These are phyloP conservation scores for Aspergillus phoenicis DNA, from an alignment of 2,329 filamentous ascomycete genomes.

Conservation along the genomic window DNA sequence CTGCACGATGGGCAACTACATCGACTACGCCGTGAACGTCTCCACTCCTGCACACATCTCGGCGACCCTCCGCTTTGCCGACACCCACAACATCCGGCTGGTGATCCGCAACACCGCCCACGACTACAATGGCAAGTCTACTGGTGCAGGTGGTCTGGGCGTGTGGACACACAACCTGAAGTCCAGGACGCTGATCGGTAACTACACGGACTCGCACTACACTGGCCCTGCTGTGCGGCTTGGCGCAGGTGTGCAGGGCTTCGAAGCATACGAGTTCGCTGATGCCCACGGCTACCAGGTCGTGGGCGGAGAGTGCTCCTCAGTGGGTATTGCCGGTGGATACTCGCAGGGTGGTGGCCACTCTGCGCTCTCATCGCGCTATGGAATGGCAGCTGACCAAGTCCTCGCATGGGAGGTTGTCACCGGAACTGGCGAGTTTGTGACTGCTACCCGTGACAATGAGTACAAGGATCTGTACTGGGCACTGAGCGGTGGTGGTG, in stretches of 20 bases:
- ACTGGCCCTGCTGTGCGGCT: conserved; percentile 26
- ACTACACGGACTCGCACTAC: not conserved
- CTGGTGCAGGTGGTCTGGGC: conserved; percentile 56
- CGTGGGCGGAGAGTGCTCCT: conserved; percentile 21
- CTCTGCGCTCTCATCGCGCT: conserved; percentile 29
- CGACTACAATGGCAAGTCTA: conserved; percentile 57
- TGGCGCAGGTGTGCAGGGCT: conserved; percentile 33
- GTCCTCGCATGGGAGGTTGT: conserved; percentile 32
- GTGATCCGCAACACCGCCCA: conserved; percentile 50
- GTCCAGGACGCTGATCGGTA: not conserved
- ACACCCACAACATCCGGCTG: conserved; percentile 46
- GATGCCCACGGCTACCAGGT: conserved; percentile 26
- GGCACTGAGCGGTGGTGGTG: conserved; percentile 20
- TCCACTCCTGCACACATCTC: conserved; percentile 29
- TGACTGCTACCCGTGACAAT: conserved; percentile 2
- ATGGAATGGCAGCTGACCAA: conserved; percentile 20
- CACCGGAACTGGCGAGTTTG: not conserved
- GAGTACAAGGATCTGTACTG: conserved; percentile 39
- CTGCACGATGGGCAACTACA: conserved; percentile 35
- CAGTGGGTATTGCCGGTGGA: conserved; percentile 28
- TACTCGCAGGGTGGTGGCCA: conserved; percentile 34
- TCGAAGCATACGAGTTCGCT: conserved; percentile 31
- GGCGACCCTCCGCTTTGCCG: conserved; percentile 27
- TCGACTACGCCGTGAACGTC: conserved; percentile 41
- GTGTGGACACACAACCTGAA: conserved; percentile 41